phyloP scores from a whole-genome alignment of 495 filamentous ascomycete genomes.

The Xylaria scruposa region DNA sequence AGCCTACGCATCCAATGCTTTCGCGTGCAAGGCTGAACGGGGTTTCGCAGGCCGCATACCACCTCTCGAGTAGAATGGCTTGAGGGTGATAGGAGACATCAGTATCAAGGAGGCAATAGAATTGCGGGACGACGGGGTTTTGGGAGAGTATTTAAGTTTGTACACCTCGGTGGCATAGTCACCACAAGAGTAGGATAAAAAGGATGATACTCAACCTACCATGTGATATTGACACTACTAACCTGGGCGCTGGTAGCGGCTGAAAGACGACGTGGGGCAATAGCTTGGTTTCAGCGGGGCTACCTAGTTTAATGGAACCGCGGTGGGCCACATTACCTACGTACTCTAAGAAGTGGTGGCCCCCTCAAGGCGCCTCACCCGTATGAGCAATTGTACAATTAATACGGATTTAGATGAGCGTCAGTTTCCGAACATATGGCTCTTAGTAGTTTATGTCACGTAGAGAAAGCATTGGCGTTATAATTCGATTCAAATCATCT shows the following conservation, averaged over 20 bases:
- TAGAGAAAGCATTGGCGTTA: background rate
- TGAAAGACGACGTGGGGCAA: background rate
- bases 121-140: background rate
- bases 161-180: constrained; percentile 16
- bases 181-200: background rate
- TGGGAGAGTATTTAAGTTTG: background rate
- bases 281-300: background rate
- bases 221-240: background rate
- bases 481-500: background rate
- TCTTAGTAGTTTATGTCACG: background rate
- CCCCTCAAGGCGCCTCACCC: background rate
- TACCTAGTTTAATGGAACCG: background rate
- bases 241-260: background rate
- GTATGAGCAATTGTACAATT: background rate
- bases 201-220: constrained; percentile 1
- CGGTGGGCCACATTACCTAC: background rate
- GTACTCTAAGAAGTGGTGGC: background rate
- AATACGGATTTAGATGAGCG: background rate
- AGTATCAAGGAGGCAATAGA: constrained; percentile 20
- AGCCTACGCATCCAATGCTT: constrained; percentile 32
- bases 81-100: background rate
- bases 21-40: background rate
- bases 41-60: constrained; percentile 7
- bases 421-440: background rate
- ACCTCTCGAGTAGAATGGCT: background rate